Base-by-base conservation (phyloP, 169 alveolate genomes). In the Plasmodium cynomolgi region DNA sequence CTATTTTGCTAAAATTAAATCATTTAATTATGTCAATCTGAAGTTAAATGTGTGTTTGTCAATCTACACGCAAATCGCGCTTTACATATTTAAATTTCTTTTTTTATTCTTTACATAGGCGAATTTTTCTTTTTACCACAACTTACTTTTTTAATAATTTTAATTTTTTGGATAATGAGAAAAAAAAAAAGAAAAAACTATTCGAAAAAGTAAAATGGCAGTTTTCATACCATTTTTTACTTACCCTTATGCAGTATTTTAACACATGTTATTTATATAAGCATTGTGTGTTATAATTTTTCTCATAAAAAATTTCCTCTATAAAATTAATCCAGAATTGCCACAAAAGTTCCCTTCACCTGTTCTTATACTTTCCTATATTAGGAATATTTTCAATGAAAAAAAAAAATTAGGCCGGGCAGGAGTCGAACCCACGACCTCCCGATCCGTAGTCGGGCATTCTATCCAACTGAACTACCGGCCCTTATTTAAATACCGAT, bases 381-480 rank as follows among this genome's bases (percentile, higher is more conserved):
- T 41, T 7, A n/a, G n/a, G n/a, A n/a, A n/a, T 2, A 47, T 47
- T 47, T 7, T 11, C 2, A 7, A 47, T 11, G 13, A 3, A 17
- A 29, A n/a, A 47, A 47, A 90, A 31, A 37, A 9, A n/a, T 82
- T 95, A 96, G 97, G 97, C 97, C 97, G 97, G 96, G 97, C 97
- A 96, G 97, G 97, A 96, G 94, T 96, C 97, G 97, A 96, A 96
- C 97, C 97, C 97, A 94, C 97, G 97, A 96, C 97, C 97, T 93
- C 97, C 97, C 97, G 96, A 95, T 96, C 96, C 97, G 97, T 95
- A 96, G 97, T 95, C 97, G 97, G 96, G 97, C 97, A 95, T 96
- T 96, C 97, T 96, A 96, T 96, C 97, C 97, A 96, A 92, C 97
- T 96, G 97, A 96, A 96, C 97, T 96, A 96, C 96, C 96, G 97